Evolutionary conservation across 345 rosid genomes (phyloP), one percentile per base, ranked within the genome.

Genomic region (Melastoma malabathricum): DNA sequence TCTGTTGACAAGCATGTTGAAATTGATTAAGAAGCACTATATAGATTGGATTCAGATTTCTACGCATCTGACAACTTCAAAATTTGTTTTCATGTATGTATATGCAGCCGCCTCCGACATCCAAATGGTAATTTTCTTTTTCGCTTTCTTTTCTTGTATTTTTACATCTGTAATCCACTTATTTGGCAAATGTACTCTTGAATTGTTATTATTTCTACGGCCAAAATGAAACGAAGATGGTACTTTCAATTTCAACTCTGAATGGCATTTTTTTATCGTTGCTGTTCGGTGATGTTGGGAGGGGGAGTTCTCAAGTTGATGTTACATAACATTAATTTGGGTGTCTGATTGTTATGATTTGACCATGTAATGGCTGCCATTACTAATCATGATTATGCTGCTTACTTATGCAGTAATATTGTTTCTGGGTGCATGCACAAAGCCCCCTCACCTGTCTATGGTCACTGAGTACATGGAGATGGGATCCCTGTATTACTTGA

Each of bases 381-480:
- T 34, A 34, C 41, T 3, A 34, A 48, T 5, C 15, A 10, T 17
- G n/a, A 14, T 31, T 34, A 15, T 12, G 20, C 38, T 48, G 50
- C 46, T 25, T n/a, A 29, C 54, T 70, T 39, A 64, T 75, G 87
- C 86, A 88, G 97, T 88, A 55, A 85, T 93, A 66, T 80, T 93
- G 53, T 93, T 88, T 76, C 71, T 88, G 76, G 99, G 99, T 70
- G 99, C 99, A 45, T 93, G 97, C 77, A 83, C 81, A 58, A 81
- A 61, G 62, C 99, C 99, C 58, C 97, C 97, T 10, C 79, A 68
- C 46, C 78, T 93, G 60, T 93, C 99, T 51, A 73, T 93, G 84
- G 72, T 93, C 62, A 93, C 99, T 2, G 97, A 93, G 67, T 93
- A 88, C 71, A 88, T 93, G 97, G 99, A 93, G 71, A 75, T 79